Evolutionary conservation across 129 eudicot species (phyloP).

Genomic region (Lactuca saligna): DNA sequence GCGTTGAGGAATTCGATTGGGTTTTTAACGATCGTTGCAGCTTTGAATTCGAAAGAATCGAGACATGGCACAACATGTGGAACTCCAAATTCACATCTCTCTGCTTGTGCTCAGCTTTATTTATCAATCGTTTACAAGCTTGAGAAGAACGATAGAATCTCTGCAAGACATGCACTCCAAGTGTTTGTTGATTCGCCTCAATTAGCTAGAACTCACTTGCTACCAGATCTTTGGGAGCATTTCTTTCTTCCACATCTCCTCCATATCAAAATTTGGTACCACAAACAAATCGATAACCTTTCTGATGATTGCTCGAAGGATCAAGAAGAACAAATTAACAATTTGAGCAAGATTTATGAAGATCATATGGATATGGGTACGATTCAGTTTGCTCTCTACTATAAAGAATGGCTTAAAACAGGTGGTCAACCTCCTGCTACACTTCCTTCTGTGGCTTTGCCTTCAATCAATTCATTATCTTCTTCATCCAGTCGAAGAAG

Average conservation of each 20-base stretch:
- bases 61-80: constrained; percentile 44
- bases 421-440: constrained; percentile 61
- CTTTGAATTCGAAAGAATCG: constrained; percentile 43
- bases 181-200: constrained; percentile 70
- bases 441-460: constrained; percentile 74
- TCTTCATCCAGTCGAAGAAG: constrained; percentile 32
- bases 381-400: constrained; percentile 58
- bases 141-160: constrained; percentile 58
- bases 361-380: constrained; percentile 65
- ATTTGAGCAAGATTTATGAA: constrained; percentile 45
- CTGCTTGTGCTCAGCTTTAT: constrained; percentile 78
- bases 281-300: constrained; percentile 39
- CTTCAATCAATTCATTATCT: constrained; percentile 35
- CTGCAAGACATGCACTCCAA: constrained; percentile 59
- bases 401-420: constrained; percentile 75
- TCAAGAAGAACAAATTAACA: constrained; percentile 40
- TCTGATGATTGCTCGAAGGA: constrained; percentile 27
- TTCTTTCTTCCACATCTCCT: constrained; percentile 80
- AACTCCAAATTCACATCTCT: constrained; percentile 46
- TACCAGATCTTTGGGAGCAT: constrained; percentile 86
- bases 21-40: constrained; percentile 52
- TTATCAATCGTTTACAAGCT: constrained; percentile 64
- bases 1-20: constrained; percentile 47
- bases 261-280: constrained; percentile 70
- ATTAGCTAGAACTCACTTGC: constrained; percentile 58